Conservation (phyloP, 129 eudicot species). For the Flaveria sonorensis region DNA sequence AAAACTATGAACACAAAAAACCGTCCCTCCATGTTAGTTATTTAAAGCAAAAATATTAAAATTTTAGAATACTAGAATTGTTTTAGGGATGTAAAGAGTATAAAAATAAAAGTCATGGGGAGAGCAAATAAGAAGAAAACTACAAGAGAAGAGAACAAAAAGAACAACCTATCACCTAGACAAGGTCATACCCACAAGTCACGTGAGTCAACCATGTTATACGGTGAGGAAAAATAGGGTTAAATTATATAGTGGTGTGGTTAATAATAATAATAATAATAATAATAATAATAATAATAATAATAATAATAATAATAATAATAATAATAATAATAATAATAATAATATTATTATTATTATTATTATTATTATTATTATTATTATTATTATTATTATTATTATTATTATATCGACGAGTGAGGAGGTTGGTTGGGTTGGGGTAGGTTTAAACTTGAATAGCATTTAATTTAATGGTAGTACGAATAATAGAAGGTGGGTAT, state of each 20-base stretch:
- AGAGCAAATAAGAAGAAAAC: slow-evolving; percentile 28
- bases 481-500: slow-evolving; percentile 45
- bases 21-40: slow-evolving; percentile 28
- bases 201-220: slow-evolving; percentile 62
- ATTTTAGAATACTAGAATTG: not conserved
- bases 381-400: too few species aligned
- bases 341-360: too few species aligned
- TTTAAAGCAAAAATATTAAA: not conserved
- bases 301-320: too few species aligned
- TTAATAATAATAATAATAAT: not conserved
- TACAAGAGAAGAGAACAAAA: slow-evolving; percentile 54
- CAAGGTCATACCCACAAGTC: slow-evolving; percentile 60
- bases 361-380: too few species aligned
- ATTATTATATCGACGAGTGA: slow-evolving; percentile 23
- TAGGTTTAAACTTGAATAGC: slow-evolving; percentile 34
- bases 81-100: slow-evolving; percentile 15
- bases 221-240: slow-evolving; percentile 61
- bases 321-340: too few species aligned
- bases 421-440: slow-evolving; percentile 38
- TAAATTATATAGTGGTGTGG: slow-evolving; percentile 1
- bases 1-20: not conserved
- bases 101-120: slow-evolving; percentile 22
- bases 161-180: slow-evolving; percentile 44
- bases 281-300: too few species aligned
- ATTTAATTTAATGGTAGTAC: slow-evolving; percentile 24